Evolutionary conservation across 768 basidiomycete genomes (phyloP), one percentile per base, ranked within the genome.

Genomic region (Tricholoma bakamatsutake): DNA sequence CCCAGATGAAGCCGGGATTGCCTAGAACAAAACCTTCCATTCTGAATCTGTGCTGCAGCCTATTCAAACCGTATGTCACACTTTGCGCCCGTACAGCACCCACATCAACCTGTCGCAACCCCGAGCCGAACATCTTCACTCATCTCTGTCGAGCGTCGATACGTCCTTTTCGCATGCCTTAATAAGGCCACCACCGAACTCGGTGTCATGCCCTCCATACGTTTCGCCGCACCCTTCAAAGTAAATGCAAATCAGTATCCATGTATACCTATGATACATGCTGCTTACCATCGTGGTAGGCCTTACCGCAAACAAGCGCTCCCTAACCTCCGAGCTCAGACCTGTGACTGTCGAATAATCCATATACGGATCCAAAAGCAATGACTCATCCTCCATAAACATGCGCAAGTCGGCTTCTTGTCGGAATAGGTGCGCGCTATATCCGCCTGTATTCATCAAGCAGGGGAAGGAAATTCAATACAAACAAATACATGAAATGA

Each of bases 141-240:
- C 30, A 5, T 17, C 39, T 15, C 34, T 21, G 40, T 18, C 4
- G 52, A 21, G 2, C 40, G 40, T 43, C 33, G 52, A 17, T 43
- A 72, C 15, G 72, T 76, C 55, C 74, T 66, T 58, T 77, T 79
- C 5, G 88, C 84, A 65, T 90, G 78, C 61, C 79, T 81, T 59
- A 94, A 72, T 24, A 95, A 66, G 39, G 76, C 75, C 11, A 92
- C 76, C n/a, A 88, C 72, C 0, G 83, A 82, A 0, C 85, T 79
- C 2, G 93, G 93, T 3, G 93, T 96, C 81, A 95, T 90, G 7
- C 93, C 93, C 66, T 95, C 93, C 83, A 95, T 93, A 27, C 93
- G 76, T 68, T 93, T 93, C 13, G 89, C 93, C 3, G 88, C 88
- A n/a, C 93, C 93, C 92, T 93, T 54, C 1, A 27, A 31, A 33